Percentiles rank a stretch among this genome's conserved stretches.
Conservation (phyloP, 148 eudicot species). For the Selenicereus undatus region DNA sequence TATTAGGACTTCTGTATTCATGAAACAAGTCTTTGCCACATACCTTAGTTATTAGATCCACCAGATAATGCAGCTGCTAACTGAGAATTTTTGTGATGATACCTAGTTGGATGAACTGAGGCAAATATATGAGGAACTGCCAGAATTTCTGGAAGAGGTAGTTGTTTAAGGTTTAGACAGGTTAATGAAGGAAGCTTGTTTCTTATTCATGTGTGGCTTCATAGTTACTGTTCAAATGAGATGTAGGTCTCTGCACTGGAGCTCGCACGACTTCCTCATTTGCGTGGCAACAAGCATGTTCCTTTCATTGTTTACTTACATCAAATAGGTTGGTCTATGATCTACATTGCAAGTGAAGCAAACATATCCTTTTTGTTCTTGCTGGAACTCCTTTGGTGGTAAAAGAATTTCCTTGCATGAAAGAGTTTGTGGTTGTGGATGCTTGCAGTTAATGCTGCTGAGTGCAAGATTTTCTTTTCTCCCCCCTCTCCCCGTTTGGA, state of each 20-base stretch:
- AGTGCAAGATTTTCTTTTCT: not conserved
- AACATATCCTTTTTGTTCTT: constrained; percentile 2
- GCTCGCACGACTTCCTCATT: constrained; percentile 76
- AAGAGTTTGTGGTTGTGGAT: not conserved
- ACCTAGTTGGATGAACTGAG: constrained; percentile 91
- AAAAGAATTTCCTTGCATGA: not conserved
- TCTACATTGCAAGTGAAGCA: not conserved
- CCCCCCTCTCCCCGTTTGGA: no score
- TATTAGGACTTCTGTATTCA: not conserved
- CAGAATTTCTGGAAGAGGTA: constrained; percentile 93
- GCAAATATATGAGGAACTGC: constrained; percentile 92
- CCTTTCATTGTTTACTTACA: constrained; percentile 74
- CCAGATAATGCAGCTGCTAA: constrained; percentile 15
- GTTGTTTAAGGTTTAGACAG: constrained; percentile 2
- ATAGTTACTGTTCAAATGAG: constrained; percentile 14
- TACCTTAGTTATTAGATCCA: not conserved
- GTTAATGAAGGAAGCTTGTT: constrained; percentile 7
- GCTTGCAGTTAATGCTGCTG: not conserved
- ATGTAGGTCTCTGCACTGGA: constrained; percentile 80
- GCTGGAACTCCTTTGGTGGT: not conserved
- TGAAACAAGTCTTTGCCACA: constrained; percentile 9
- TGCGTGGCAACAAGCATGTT: constrained; percentile 42
- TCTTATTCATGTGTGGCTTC: constrained; percentile 8
- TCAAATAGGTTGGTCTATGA: constrained; percentile 67
- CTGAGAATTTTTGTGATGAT: constrained; percentile 11